phyloP scores from a whole-genome alignment of 106 monocot species.

The Dioscorea zingiberensis region DNA sequence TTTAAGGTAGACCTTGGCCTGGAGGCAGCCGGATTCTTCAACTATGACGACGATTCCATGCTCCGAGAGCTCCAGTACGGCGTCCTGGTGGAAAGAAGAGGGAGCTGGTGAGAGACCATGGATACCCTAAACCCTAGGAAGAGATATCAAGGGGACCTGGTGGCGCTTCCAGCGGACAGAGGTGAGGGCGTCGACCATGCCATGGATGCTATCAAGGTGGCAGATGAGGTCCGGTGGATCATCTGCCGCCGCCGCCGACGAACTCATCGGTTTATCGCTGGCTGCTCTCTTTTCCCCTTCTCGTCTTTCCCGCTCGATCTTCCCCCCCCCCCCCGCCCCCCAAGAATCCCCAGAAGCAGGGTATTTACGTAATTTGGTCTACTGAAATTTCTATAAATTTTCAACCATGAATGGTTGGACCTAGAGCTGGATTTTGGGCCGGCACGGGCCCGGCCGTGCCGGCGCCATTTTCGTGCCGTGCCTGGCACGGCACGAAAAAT shows the following conservation, averaged over 20 bases:
- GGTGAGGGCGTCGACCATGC: constrained; percentile 96
- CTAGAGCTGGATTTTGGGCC: too few relatives aligned
- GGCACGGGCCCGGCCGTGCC: too few relatives aligned
- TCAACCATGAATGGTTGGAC: too few relatives aligned
- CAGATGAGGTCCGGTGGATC: constrained; percentile 69
- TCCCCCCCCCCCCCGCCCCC: too few relatives aligned
- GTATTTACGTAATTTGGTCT: too few relatives aligned
- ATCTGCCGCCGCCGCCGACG: constrained; percentile 23
- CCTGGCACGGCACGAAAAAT: too few relatives aligned
- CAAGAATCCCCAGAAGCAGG: too few relatives aligned
- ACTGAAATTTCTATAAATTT: too few relatives aligned
- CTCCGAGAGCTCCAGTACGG: constrained; percentile 85
- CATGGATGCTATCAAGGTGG: constrained; percentile 77
- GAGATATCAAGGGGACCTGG: constrained; percentile 40
- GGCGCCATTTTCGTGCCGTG: too few relatives aligned
- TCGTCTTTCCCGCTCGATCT: constrained; percentile 1
- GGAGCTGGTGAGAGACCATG: neutral
- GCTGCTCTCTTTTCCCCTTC: neutral
- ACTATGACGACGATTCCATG: constrained; percentile 93
- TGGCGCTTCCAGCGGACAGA: constrained; percentile 94
- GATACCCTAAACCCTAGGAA: neutral
- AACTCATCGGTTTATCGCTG: constrained; percentile 29
- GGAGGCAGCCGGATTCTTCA: constrained; percentile 87
- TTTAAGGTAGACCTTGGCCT: constrained; percentile 98
- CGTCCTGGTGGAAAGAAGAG: constrained; percentile 38